Conservation (phyloP, 2,329 filamentous ascomycete species). For the Fusarium sulawesiense region DNA sequence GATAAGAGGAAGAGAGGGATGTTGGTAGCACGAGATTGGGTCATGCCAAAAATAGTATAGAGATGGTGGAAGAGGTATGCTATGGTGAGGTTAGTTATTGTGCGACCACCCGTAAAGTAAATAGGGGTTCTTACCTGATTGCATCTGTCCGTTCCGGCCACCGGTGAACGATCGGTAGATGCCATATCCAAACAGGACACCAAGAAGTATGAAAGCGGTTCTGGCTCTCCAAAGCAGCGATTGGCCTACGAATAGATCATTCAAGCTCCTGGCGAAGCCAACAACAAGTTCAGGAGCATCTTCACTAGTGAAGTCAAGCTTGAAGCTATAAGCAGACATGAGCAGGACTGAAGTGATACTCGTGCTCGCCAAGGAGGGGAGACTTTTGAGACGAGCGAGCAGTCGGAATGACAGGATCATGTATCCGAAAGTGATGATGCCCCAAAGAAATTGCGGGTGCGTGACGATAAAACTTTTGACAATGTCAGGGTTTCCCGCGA, state of each 20-base stretch:
- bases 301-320: constrained; percentile 85
- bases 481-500: constrained; percentile 89
- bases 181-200: constrained; percentile 53
- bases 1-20: constrained; percentile 86
- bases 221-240: constrained; percentile 62
- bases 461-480: constrained; percentile 75
- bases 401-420: constrained; percentile 64
- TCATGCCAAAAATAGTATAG: constrained; percentile 82
- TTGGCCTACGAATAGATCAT: constrained; percentile 55
- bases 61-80: constrained; percentile 72
- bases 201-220: constrained; percentile 62
- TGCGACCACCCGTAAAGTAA: background rate
- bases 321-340: constrained; percentile 79
- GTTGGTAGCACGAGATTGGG: constrained; percentile 86
- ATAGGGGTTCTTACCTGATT: constrained; percentile 46
- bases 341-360: constrained; percentile 57
- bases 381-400: constrained; percentile 54
- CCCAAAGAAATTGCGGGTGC: constrained; percentile 78
- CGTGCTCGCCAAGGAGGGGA: constrained; percentile 57
- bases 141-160: constrained; percentile 36
- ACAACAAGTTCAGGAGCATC: constrained; percentile 86
- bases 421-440: constrained; percentile 76
- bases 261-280: constrained; percentile 56
- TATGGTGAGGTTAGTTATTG: constrained; percentile 32
- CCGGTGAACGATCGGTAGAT: constrained; percentile 54